phyloP scores from a whole-genome alignment of 257 asterid species.

The Solanum chmielewskii region DNA sequence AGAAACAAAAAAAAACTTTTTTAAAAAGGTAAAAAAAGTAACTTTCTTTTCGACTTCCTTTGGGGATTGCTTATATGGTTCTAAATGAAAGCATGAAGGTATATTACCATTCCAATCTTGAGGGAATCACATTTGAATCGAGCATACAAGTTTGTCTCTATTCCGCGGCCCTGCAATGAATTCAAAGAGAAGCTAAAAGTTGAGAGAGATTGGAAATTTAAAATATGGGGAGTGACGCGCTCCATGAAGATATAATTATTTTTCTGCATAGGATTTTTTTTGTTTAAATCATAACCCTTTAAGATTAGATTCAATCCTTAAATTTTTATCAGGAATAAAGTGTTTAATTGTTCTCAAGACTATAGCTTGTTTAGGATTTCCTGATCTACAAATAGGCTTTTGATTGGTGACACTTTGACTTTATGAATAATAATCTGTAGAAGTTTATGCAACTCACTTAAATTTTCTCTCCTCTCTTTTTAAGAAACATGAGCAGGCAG shows the following conservation, averaged over 20 bases:
- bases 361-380: neutral
- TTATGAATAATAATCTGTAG: neutral
- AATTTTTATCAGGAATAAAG: neutral
- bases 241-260: neutral
- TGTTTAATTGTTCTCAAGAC: neutral
- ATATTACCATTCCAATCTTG: slow-evolving; percentile 87
- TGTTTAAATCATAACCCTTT: neutral
- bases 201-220: neutral
- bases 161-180: slow-evolving; percentile 76
- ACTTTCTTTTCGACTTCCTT: neutral
- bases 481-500: neutral
- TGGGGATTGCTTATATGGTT: neutral
- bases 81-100: neutral
- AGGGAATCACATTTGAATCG: slow-evolving; percentile 85
- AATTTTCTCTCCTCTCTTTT: neutral
- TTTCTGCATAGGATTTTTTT: neutral
- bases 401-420: too few species aligned
- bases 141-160: slow-evolving; percentile 94
- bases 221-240: neutral
- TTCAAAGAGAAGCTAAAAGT: neutral
- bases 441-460: neutral
- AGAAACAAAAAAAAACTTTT: neutral
- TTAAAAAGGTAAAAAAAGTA: neutral
- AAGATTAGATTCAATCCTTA: neutral
- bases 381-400: neutral